Evolutionary conservation across 441 rosid species (phyloP).

Genomic region (Erodium texanum): DNA sequence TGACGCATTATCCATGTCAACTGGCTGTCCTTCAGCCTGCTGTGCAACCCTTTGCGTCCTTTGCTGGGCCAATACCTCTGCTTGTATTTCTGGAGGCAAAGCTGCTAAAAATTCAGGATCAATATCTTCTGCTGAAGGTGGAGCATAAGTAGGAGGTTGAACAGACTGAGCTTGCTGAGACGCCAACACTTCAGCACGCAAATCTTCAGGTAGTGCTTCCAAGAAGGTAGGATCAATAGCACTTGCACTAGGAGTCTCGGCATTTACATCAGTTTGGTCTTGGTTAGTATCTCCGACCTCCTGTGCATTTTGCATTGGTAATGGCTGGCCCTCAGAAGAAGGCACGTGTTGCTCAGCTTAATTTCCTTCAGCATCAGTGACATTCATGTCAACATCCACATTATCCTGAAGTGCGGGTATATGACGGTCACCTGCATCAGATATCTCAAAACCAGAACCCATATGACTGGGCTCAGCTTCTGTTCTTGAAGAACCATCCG

Average conservation of each 20-base stretch:
- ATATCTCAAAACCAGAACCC: slow-evolving; percentile 33
- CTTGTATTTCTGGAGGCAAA: slow-evolving; percentile 95
- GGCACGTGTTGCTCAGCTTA: slow-evolving; percentile 39
- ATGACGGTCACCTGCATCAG: slow-evolving; percentile 28
- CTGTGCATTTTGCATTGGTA: slow-evolving; percentile 34
- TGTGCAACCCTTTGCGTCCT: slow-evolving; percentile 85
- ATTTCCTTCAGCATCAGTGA: slow-evolving; percentile 49
- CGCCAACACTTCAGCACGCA: slow-evolving; percentile 94
- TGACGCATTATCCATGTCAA: slow-evolving; percentile 98
- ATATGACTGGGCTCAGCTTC: slow-evolving; percentile 25
- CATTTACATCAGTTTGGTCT: slow-evolving; percentile 35
- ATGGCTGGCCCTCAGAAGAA: slow-evolving; percentile 37
- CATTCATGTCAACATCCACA: slow-evolving; percentile 81
- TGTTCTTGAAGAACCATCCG: slow-evolving; percentile 25
- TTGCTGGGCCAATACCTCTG: slow-evolving; percentile 98
- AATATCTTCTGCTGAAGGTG: slow-evolving; percentile 86
- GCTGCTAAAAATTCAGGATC: slow-evolving; percentile 99
- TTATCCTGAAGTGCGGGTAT: slow-evolving; percentile 20
- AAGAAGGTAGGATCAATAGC: slow-evolving; percentile 95
- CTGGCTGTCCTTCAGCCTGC: slow-evolving; percentile 93
- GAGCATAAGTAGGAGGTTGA: slow-evolving; percentile 75
- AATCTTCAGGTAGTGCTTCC: slow-evolving; percentile 93
- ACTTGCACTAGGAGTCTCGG: slow-evolving; percentile 50
- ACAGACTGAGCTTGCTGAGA: slow-evolving; percentile 93
- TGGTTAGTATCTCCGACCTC: slow-evolving; percentile 45